These are phyloP conservation scores for Chrysoporthe austroafricana DNA, from an alignment of 2,329 filamentous ascomycete genomes.

Conservation along the genomic window DNA sequence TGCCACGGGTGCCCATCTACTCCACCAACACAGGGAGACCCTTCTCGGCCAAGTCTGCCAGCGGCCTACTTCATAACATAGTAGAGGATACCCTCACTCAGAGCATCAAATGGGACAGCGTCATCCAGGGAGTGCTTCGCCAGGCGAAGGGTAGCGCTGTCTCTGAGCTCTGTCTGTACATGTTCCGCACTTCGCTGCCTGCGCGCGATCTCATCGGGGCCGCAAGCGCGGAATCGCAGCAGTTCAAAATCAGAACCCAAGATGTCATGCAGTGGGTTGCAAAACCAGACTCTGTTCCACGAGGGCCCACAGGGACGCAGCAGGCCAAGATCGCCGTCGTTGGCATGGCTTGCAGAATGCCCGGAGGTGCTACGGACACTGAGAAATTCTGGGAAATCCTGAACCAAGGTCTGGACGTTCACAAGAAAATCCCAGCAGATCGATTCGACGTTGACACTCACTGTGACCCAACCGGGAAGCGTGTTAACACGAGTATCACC, in stretches of 20 bases:
- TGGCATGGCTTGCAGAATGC: conserved; percentile 67
- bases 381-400: conserved; percentile 67
- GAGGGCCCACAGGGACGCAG: conserved; percentile 14
- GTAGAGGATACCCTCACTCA: conserved; percentile 38
- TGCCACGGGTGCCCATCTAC: conserved; percentile 36
- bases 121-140: conserved; percentile 30
- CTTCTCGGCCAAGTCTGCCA: conserved; percentile 33
- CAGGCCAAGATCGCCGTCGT: conserved; percentile 68
- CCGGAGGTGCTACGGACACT: conserved; percentile 59
- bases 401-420: conserved; percentile 64
- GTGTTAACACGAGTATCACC: conserved; percentile 56
- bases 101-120: conserved; percentile 37
- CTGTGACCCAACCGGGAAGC: conserved; percentile 64
- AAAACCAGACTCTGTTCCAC: conserved; percentile 12
- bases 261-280: conserved; percentile 35
- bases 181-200: conserved; percentile 37
- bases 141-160: conserved; percentile 26
- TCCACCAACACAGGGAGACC: conserved; percentile 39
- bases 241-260: conserved; percentile 5
- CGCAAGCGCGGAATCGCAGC: conserved; percentile 15
- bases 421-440: conserved; percentile 59
- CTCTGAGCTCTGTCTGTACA: conserved; percentile 31
- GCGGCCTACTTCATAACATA: conserved; percentile 34
- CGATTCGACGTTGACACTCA: conserved; percentile 42
- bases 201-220: conserved; percentile 34